phyloP scores from a whole-genome alignment of 2,329 filamentous ascomycete genomes.

The Diaporthe sp. region DNA sequence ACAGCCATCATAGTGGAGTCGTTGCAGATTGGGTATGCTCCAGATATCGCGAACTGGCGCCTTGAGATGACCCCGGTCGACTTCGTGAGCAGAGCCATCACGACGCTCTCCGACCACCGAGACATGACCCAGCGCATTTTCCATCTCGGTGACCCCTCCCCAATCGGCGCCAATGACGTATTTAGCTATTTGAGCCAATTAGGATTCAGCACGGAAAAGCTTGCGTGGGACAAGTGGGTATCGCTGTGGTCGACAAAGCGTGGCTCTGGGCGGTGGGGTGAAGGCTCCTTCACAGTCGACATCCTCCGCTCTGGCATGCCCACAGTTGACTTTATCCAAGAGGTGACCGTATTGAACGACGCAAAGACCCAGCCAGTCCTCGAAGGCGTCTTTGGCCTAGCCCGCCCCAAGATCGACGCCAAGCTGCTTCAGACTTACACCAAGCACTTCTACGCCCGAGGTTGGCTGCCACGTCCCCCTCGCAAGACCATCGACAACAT shows the following conservation, averaged over 20 bases:
- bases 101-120: conserved; percentile 76
- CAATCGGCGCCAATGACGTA: conserved; percentile 75
- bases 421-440: conserved; percentile 83
- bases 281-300: conserved; percentile 82
- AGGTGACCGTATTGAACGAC: conserved; percentile 82
- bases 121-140: conserved; percentile 76
- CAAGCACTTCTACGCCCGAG: conserved; percentile 84
- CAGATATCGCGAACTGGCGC: conserved; percentile 81
- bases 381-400: conserved; percentile 61
- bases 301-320: conserved; percentile 88
- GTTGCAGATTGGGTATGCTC: conserved; percentile 77
- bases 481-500: conserved; percentile 54
- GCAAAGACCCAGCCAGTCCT: conserved; percentile 75
- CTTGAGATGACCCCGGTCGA: conserved; percentile 89
- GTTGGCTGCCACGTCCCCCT: conserved; percentile 79
- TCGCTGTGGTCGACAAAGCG: conserved; percentile 80
- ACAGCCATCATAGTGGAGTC: conserved; percentile 84
- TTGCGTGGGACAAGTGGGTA: conserved; percentile 82
- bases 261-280: conserved; percentile 73
- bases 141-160: conserved; percentile 81
- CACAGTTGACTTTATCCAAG: conserved; percentile 77
- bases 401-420: conserved; percentile 77
- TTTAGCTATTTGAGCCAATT: conserved; percentile 76
- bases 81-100: conserved; percentile 82
- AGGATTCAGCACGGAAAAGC: conserved; percentile 77